These are phyloP conservation scores for Cephalotrichum gorgonifer DNA, from an alignment of 2,329 filamentous ascomycete genomes.

Conservation along the genomic window DNA sequence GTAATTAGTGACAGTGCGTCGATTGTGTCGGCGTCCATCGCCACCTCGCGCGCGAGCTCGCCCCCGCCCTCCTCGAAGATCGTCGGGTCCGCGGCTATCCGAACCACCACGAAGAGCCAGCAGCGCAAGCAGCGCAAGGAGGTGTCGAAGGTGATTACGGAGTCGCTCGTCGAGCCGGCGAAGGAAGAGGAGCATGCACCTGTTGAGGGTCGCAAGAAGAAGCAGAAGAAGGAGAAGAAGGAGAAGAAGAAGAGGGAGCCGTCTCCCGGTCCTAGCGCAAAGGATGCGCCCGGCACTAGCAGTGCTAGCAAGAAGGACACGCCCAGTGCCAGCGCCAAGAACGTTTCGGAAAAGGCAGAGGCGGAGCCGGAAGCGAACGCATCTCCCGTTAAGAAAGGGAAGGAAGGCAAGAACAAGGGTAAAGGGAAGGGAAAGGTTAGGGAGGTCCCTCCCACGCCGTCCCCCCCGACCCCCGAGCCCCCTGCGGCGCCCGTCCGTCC, in stretches of 20 bases:
- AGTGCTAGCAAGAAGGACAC: slow-evolving; percentile 33
- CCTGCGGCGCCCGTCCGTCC: neutral
- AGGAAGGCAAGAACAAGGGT: slow-evolving; percentile 16
- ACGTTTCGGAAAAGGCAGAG: slow-evolving; percentile 7
- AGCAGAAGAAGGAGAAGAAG: slow-evolving; percentile 65
- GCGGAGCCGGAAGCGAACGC: neutral
- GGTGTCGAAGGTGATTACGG: slow-evolving; percentile 52
- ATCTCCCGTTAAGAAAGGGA: neutral
- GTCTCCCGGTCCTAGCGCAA: too few relatives aligned
- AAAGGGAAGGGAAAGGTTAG: slow-evolving; percentile 18
- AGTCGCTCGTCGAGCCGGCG: slow-evolving; percentile 38
- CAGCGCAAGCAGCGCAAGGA: slow-evolving; percentile 68
- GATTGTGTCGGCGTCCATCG: slow-evolving; percentile 60
- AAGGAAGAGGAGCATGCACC: slow-evolving; percentile 55
- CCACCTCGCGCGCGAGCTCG: slow-evolving; percentile 57
- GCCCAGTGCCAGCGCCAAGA: slow-evolving; percentile 10
- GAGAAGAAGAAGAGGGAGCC: slow-evolving; percentile 7
- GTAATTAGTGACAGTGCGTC: slow-evolving; percentile 68
- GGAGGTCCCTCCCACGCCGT: slow-evolving; percentile 7
- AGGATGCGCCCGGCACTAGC: neutral
- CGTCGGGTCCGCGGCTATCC: slow-evolving; percentile 58
- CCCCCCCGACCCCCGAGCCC: slow-evolving; percentile 3
- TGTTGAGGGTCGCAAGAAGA: slow-evolving; percentile 73
- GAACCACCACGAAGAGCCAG: slow-evolving; percentile 66
- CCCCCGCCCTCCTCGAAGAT: slow-evolving; percentile 46